A percentile compares a stretch with the other conserved stretches of the same genome.
phyloP scores from a whole-genome alignment of 768 basidiomycete species.

The Hygrocybe punicea region DNA sequence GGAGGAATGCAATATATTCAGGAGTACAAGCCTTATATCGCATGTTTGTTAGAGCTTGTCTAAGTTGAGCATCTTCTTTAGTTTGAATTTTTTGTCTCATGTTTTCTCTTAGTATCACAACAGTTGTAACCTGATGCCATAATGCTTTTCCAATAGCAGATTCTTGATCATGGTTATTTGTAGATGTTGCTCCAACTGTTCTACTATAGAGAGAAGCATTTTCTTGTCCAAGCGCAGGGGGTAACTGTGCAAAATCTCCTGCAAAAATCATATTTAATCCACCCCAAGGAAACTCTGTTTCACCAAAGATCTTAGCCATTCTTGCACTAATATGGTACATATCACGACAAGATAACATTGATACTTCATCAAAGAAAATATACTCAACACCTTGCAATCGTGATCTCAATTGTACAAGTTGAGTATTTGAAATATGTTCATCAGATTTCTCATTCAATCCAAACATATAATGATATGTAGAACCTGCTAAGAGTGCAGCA shows the following conservation, averaged over 20 bases:
- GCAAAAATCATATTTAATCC: conserved; percentile 37
- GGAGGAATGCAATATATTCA: conserved; percentile 37
- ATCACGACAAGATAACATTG: conserved; percentile 38
- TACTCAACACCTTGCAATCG: conserved; percentile 10
- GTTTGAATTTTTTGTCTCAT: conserved; percentile 26
- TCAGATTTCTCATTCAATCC: conserved; percentile 1
- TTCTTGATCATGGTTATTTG: conserved; percentile 11
- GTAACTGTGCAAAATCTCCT: conserved; percentile 39
- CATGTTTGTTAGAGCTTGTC: conserved; percentile 19
- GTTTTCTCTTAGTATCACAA: conserved; percentile 33
- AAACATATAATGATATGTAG: conserved; percentile 25
- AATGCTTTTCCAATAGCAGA: conserved; percentile 23
- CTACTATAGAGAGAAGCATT: conserved; percentile 16
- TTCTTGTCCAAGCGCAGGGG: conserved; percentile 12
- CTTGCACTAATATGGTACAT: conserved; percentile 29
- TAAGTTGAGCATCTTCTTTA: conserved; percentile 14
- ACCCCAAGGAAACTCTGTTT: conserved; percentile 27
- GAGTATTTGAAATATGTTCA: not conserved
- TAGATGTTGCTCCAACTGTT: conserved; percentile 3
- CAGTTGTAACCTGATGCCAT: conserved; percentile 32
- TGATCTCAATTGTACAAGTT: conserved; percentile 8
- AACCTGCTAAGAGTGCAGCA: conserved; percentile 22
- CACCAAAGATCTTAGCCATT: conserved; percentile 20
- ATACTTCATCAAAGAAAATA: conserved; percentile 35
- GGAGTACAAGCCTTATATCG: conserved; percentile 38